Conservation (phyloP, 2,329 filamentous ascomycete species). For the Chaetomium globosum region DNA sequence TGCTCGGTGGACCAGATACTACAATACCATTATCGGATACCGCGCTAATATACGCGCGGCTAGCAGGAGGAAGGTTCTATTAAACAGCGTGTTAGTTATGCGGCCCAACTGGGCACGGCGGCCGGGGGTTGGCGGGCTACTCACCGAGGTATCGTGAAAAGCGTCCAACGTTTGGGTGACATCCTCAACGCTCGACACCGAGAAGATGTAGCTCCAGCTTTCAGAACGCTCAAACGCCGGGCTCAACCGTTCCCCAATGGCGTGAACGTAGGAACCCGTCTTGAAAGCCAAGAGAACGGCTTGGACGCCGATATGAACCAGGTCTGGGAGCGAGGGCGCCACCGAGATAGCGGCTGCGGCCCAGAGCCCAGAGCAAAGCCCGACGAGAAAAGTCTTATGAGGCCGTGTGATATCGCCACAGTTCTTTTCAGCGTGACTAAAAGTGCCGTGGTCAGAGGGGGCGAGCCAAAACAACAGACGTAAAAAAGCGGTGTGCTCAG, state of each 20-base stretch:
- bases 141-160: slow-evolving; percentile 61
- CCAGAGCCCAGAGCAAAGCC: slow-evolving; percentile 69
- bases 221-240: slow-evolving; percentile 51
- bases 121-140: slow-evolving; percentile 25
- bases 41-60: slow-evolving; percentile 58
- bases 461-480: neutral
- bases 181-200: slow-evolving; percentile 56
- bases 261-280: slow-evolving; percentile 59
- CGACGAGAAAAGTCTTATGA: slow-evolving; percentile 59
- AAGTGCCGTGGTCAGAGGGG: slow-evolving; percentile 20
- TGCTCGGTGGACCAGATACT: slow-evolving; percentile 58
- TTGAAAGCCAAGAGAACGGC: slow-evolving; percentile 68
- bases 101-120: no score
- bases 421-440: slow-evolving; percentile 57
- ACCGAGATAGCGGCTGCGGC: slow-evolving; percentile 69
- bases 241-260: slow-evolving; percentile 52
- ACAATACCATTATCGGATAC: slow-evolving; percentile 53
- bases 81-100: slow-evolving; percentile 1
- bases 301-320: slow-evolving; percentile 65
- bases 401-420: slow-evolving; percentile 55
- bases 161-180: slow-evolving; percentile 54
- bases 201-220: slow-evolving; percentile 68
- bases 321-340: slow-evolving; percentile 61
- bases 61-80: slow-evolving; percentile 49
- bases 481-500: no score